Evolutionary conservation across 306 rosid species (phyloP).

Genomic region (Luffa aegyptiaca): DNA sequence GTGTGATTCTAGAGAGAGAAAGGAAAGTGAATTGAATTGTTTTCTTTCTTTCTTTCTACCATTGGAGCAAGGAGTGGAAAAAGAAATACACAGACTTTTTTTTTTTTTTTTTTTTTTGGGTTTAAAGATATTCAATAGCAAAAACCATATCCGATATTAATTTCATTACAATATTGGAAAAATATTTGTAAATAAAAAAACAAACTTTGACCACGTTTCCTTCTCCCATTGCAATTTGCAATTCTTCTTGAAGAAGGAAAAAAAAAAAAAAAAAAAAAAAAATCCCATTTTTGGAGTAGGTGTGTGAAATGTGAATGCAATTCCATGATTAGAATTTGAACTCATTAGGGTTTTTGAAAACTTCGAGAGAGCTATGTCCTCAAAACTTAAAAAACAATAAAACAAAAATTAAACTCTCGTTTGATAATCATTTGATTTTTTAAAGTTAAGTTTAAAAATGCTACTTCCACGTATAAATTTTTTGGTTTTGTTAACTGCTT

Average conservation of each 20-base stretch:
- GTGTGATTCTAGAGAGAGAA: neutral
- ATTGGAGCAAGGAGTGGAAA: slow-evolving; percentile 1
- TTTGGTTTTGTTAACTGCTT: too few relatives aligned
- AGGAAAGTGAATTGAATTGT: neutral
- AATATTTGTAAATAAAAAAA: neutral
- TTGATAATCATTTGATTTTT: too few relatives aligned
- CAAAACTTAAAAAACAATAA: too few relatives aligned
- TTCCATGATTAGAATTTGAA: neutral
- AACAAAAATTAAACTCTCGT: too few relatives aligned
- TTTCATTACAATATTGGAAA: neutral
- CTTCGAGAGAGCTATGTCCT: neutral
- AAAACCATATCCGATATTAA: neutral
- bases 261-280: neutral
- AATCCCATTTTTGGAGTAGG: neutral
- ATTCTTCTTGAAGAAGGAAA: neutral
- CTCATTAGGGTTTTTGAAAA: neutral
- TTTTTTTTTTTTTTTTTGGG: neutral
- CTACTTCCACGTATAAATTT: too few relatives aligned
- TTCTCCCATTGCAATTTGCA: neutral
- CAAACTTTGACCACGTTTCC: neutral
- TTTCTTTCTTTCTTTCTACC: neutral
- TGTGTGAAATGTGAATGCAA: neutral
- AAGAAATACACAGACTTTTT: neutral
- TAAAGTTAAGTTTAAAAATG: too few relatives aligned
- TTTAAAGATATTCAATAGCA: neutral